Conservation (phyloP, 371 early-diverging fungal species). For the Conidiobolus incongruus region DNA sequence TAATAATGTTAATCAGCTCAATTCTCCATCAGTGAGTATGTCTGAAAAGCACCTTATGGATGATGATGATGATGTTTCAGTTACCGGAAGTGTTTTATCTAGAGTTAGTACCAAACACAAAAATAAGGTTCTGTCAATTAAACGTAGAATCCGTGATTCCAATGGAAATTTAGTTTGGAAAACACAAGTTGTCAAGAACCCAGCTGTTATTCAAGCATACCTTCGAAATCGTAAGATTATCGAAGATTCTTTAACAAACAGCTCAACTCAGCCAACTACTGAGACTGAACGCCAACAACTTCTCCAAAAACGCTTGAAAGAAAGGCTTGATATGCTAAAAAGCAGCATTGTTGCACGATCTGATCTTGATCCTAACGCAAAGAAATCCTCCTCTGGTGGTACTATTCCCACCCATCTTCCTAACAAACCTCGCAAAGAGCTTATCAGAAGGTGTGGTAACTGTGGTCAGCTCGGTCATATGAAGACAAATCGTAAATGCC, state of each 20-base stretch:
- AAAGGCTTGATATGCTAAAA: slow-evolving; percentile 23
- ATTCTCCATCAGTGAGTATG: neutral
- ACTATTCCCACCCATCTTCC: slow-evolving; percentile 7
- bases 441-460: slow-evolving; percentile 45
- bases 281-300: neutral
- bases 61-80: neutral
- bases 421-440: slow-evolving; percentile 25
- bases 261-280: neutral
- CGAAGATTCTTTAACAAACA: slow-evolving; percentile 33
- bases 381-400: slow-evolving; percentile 11
- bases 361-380: slow-evolving; percentile 13
- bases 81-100: slow-evolving; percentile 16
- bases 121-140: slow-evolving; percentile 39
- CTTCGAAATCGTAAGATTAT: slow-evolving; percentile 60
- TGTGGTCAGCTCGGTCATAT: slow-evolving; percentile 71
- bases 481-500: slow-evolving; percentile 72
- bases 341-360: slow-evolving; percentile 33
- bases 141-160: slow-evolving; percentile 22
- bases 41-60: neutral
- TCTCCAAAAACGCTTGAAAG: neutral
- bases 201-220: slow-evolving; percentile 73
- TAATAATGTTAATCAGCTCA: neutral
- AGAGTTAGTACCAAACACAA: slow-evolving; percentile 19
- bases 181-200: slow-evolving; percentile 55
- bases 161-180: slow-evolving; percentile 55